Base-by-base conservation (phyloP, 2,329 filamentous ascomycete genomes). In the Penicillium brevicompactum region DNA sequence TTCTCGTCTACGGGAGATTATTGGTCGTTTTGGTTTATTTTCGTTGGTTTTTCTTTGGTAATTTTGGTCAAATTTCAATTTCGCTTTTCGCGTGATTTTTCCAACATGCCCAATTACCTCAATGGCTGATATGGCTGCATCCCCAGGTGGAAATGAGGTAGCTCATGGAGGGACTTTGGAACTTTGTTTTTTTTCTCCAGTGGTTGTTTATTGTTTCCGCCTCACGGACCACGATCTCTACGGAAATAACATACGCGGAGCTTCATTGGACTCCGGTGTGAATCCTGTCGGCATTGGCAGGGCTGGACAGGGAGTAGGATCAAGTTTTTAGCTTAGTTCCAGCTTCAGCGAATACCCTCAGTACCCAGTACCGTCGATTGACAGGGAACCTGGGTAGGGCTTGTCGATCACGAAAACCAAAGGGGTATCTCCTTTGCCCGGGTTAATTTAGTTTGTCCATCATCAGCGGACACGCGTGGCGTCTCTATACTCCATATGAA, bases 21-120 rank as follows among this genome's bases (percentile, higher is more conserved):
- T 37, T 27, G 24, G 24, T 27, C 8, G 8, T 27, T 27, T 34
- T 34, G 7, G 31, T 34, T 31, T 11, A 34, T 34, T 34, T 44
- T 44, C 3, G 9, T 37, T 47, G 40, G 38, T 44, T 44, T 31
- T 30, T 38, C 5, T 24, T 40, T 21, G 47, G 34, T n/a, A n/a
- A 10, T 48, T 49, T 44, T 5, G 24, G 44, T 38, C 16, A n/a
- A 14, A 22, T 31, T 21, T 10, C n/a, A 24, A 31, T 11, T 57
- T 27, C 24, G 24, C 24, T 27, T 27, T 40, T 32, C 11, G 22
- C 6, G 30, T 40, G 21, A 44, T 45, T n/a, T n/a, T 8, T 34
- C 32, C 14, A 30, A 51, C 18, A 54, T 43, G 49, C 45, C 41
- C 40, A 49, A 63, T 54, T 59, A 55, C 53, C 51, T 55, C 55